These are phyloP conservation scores for Salix caprea DNA, from an alignment of 345 rosid species.

Conservation along the genomic window DNA sequence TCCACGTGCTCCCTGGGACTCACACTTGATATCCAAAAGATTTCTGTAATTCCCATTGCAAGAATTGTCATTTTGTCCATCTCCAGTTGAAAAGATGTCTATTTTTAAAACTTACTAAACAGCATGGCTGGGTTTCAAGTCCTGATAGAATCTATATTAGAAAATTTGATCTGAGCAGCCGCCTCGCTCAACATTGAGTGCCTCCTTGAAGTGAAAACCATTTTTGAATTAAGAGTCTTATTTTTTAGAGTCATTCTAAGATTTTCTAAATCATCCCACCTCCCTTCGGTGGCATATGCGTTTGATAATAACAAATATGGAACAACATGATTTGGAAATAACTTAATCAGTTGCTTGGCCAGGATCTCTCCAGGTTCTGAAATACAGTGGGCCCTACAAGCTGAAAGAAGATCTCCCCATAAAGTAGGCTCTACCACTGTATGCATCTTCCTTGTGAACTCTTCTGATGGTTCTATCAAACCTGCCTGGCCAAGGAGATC, in stretches of 20 bases:
- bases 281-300: constrained; percentile 48
- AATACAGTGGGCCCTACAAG: constrained; percentile 31
- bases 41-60: not conserved
- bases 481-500: constrained; percentile 51
- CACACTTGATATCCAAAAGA: not conserved
- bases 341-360: constrained; percentile 41
- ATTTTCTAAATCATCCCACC: constrained; percentile 49
- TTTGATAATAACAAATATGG: constrained; percentile 49
- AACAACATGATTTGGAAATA: constrained; percentile 42
- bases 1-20: not conserved
- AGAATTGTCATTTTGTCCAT: not conserved
- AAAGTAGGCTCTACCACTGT: constrained; percentile 27
- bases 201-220: constrained; percentile 22
- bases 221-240: constrained; percentile 9
- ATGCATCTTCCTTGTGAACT: constrained; percentile 24
- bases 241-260: constrained; percentile 44
- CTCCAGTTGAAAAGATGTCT: not conserved
- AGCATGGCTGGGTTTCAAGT: not conserved
- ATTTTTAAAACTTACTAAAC: not conserved
- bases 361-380: constrained; percentile 45
- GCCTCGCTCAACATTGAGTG: constrained; percentile 53
- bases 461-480: constrained; percentile 38
- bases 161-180: constrained; percentile 32
- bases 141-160: not conserved
- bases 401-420: constrained; percentile 38